Evolutionary conservation across 306 rosid genomes (phyloP).

Genomic region (Nissolia schottii): DNA sequence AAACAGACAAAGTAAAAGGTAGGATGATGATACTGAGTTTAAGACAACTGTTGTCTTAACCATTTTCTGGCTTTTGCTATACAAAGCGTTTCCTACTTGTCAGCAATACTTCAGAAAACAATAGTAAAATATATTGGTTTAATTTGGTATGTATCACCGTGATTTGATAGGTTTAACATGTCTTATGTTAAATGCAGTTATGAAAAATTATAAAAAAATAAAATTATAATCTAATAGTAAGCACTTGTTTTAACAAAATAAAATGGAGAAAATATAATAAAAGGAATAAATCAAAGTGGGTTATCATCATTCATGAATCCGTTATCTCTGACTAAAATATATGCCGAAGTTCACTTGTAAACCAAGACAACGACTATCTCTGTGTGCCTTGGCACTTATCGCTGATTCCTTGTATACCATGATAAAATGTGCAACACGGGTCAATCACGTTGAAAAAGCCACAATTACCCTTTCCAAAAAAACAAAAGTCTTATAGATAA

Average conservation of each 20-base stretch:
- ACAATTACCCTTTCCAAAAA: neutral
- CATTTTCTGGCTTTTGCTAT: neutral
- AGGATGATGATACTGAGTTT: conserved; percentile 33
- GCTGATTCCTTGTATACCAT: neutral
- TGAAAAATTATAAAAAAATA: no score
- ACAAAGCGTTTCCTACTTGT: neutral
- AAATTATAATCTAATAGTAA: no score
- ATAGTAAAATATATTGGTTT: no score
- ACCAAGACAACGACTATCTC: conserved; percentile 31
- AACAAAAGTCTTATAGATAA: neutral
- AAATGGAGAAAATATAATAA: neutral
- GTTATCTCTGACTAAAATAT: conserved; percentile 3
- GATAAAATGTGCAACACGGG: neutral
- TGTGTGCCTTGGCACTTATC: neutral
- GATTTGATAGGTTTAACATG: no score
- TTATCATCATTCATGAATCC: conserved; percentile 17
- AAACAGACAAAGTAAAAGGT: conserved; percentile 60
- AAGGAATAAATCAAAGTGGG: conserved; percentile 19
- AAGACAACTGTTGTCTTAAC: conserved; percentile 14
- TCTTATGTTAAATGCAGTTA: no score
- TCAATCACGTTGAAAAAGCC: neutral
- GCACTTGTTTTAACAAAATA: no score
- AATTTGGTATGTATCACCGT: no score
- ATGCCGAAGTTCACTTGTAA: conserved; percentile 41
- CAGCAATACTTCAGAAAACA: no score